Base-by-base conservation (phyloP, 2,329 filamentous ascomycete species). In the Neospermospora avenae region DNA sequence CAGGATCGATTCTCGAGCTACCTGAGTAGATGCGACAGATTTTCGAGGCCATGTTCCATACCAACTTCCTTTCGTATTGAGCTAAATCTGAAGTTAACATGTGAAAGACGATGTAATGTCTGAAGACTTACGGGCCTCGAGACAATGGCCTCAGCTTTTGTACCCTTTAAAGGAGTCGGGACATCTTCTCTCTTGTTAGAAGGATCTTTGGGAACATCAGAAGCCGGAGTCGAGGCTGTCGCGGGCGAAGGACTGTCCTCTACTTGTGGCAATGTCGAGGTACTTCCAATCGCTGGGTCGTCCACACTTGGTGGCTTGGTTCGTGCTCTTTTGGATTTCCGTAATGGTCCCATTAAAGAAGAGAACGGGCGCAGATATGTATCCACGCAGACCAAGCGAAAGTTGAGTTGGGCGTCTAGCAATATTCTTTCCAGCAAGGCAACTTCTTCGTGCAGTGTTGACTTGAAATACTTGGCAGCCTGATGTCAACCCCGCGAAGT, bases 31-130 rank as follows among this genome's bases (percentile, higher is more conserved):
- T 28, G 84, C 78, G 16, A 77, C 74, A 6, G 84, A 81, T 68
- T 87, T 87, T 62, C 81, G 77, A 18, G 83, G 81, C 82, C 82
- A 86, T 18, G 84, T 71, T 24, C 83, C 82, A 71, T 87, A 87
- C 84, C 84, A 87, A 70, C 83, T 86, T 22, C 62, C 62, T 20
- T 67, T 70, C 8, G 65, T 54, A 41, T 67, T 65, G n/a, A 69
- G 39, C 68, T 71, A 35, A n/a, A 55, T 24, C 16, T 22, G 6
- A n/a, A 13, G 18, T 57, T 63, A 61, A 63, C 45, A 39, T 42
- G 20, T 39, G 22, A 20, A 24, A 28, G n/a, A 57, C 41, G 39
- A 28, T 31, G 25, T 39, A 7, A 7, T 45, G 24, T 42, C 16
- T 14, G 1, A 1, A 25, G 14, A 57, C 62, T 28, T n/a, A 65